Conservation (phyloP, 805 yeast species). For the Saturnispora gosingensis region DNA sequence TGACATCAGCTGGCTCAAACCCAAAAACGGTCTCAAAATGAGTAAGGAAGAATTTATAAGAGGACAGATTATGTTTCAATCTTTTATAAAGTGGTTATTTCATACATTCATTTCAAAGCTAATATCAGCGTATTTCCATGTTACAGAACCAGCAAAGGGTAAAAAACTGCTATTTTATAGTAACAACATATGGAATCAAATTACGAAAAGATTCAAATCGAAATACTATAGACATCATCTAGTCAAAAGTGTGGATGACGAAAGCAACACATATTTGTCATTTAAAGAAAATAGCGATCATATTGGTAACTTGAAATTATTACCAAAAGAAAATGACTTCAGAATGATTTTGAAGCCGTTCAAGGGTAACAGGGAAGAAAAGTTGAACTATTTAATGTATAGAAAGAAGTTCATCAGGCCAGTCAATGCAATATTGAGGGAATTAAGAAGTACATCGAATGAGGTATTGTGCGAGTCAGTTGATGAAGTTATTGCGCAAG, state of each 20-base stretch:
- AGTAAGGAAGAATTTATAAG: constrained; percentile 35
- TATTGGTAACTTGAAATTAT: constrained; percentile 37
- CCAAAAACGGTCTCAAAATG: constrained; percentile 15
- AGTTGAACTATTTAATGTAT: constrained; percentile 27
- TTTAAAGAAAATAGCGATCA: constrained; percentile 21
- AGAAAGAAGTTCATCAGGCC: constrained; percentile 36
- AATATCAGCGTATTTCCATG: constrained; percentile 51
- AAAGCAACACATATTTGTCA: constrained; percentile 13
- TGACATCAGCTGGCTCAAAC: constrained; percentile 50
- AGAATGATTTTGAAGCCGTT: constrained; percentile 52
- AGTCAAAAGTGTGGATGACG: constrained; percentile 10
- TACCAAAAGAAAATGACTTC: constrained; percentile 56
- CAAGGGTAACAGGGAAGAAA: constrained; percentile 29
- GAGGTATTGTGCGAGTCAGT: constrained; percentile 26
- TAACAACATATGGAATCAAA: constrained; percentile 46
- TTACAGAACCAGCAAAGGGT: constrained; percentile 44
- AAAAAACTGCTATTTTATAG: constrained; percentile 40
- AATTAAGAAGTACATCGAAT: constrained; percentile 5
- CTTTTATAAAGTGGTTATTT: constrained; percentile 54
- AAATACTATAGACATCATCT: constrained; percentile 35
- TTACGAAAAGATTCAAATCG: constrained; percentile 34
- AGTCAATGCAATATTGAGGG: constrained; percentile 27
- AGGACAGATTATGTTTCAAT: constrained; percentile 29
- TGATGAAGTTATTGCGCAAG: constrained; percentile 33
- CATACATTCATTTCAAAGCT: constrained; percentile 35